A percentile compares a stretch with the other conserved stretches of the same genome.
These are phyloP conservation scores for Globisporangium camurandrum DNA, from an alignment of 352 stramenopile genomes.

Conservation along the genomic window DNA sequence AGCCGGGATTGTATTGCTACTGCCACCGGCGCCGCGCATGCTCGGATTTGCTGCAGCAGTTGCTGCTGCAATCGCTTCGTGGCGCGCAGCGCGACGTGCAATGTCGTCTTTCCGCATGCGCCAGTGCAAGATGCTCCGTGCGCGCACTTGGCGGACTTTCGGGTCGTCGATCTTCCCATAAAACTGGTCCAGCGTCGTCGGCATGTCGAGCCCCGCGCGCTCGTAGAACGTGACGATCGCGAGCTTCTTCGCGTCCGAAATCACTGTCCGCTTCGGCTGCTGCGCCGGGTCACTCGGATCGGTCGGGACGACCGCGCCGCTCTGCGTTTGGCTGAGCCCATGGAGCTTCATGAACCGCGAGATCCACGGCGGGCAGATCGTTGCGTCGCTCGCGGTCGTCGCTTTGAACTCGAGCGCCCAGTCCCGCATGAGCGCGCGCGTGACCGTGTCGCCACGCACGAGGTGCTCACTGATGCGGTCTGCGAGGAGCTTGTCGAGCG, in stretches of 20 bases:
- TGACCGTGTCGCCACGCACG: conserved; percentile 2
- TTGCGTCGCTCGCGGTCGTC: neutral
- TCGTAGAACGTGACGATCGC: conserved; percentile 10
- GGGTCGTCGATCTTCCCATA: conserved; percentile 7
- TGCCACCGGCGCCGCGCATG: too few species aligned
- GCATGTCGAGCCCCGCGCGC: conserved; percentile 8
- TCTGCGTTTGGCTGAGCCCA: conserved; percentile 1
- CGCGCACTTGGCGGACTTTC: conserved; percentile 7
- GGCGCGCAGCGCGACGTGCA: conserved; percentile 1
- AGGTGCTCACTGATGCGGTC: neutral
- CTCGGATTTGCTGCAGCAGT: neutral
- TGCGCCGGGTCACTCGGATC: conserved; percentile 6
- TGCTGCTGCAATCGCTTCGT: neutral
- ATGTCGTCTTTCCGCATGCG: conserved; percentile 7
- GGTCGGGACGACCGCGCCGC: conserved; percentile 4
- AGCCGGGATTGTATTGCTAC: too few species aligned
- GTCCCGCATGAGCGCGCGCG: conserved; percentile 5
- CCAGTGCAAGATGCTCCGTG: conserved; percentile 11
- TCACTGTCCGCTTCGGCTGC: conserved; percentile 1
- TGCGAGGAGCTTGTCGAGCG: conserved; percentile 1
- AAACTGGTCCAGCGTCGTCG: conserved; percentile 10
- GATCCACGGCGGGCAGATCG: conserved; percentile 7
- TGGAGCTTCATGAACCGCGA: conserved; percentile 10
- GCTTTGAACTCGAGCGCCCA: conserved; percentile 9
- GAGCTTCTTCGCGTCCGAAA: conserved; percentile 7